Conservation (phyloP, 2,329 filamentous ascomycete genomes). For the Nothomitra cinnamomea region DNA sequence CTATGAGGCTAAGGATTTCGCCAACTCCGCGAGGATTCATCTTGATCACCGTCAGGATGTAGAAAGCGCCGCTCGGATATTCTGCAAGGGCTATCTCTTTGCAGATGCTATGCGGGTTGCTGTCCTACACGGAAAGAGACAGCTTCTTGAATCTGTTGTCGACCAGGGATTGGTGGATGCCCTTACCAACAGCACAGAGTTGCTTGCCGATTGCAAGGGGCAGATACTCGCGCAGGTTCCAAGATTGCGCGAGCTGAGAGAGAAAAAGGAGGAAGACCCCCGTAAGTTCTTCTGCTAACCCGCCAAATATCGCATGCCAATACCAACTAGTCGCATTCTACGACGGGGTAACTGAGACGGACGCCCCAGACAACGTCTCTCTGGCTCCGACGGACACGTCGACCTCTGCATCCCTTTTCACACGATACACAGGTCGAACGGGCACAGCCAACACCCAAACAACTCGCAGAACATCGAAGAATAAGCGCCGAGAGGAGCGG, state of each 20-base stretch:
- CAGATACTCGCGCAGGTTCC: constrained; percentile 77
- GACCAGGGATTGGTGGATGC: constrained; percentile 69
- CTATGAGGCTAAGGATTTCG: constrained; percentile 70
- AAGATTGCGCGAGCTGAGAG: constrained; percentile 64
- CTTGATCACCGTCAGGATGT: constrained; percentile 64
- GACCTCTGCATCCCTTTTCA: constrained; percentile 81
- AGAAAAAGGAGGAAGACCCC: constrained; percentile 69
- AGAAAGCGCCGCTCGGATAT: constrained; percentile 50
- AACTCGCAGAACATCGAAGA: constrained; percentile 70
- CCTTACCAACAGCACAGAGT: constrained; percentile 67
- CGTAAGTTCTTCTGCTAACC: constrained; percentile 13
- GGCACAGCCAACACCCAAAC: constrained; percentile 57
- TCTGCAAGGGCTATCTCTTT: constrained; percentile 80
- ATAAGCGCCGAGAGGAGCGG: constrained; percentile 75
- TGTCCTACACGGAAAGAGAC: constrained; percentile 38
- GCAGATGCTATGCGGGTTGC: constrained; percentile 73
- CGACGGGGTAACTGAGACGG: constrained; percentile 21
- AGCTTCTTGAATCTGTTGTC: constrained; percentile 50
- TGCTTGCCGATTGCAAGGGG: constrained; percentile 79
- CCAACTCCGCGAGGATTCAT: constrained; percentile 61
- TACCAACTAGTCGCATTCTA: constrained; percentile 5
- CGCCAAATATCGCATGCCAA: background rate
- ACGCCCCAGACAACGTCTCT: constrained; percentile 83
- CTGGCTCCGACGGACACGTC: constrained; percentile 71
- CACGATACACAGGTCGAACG: constrained; percentile 65